These are phyloP conservation scores for Blastomyces silverae DNA, from an alignment of 2,329 filamentous ascomycete species.

Conservation along the genomic window DNA sequence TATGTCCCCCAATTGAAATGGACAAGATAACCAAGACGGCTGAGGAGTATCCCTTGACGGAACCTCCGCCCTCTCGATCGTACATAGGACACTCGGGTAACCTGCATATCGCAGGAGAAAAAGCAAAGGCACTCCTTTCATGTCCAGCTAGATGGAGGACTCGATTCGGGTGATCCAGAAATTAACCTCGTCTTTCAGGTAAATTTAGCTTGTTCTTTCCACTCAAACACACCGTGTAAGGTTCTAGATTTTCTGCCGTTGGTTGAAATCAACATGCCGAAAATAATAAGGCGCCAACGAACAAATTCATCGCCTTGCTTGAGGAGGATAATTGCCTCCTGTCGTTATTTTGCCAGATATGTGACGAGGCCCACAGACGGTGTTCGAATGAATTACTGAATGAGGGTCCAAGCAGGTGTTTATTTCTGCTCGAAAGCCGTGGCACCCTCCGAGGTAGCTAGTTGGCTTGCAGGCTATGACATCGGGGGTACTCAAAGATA, in stretches of 20 bases:
- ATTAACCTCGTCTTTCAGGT: background rate
- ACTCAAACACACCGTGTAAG: background rate
- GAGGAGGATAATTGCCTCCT: background rate
- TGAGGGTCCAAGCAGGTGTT: background rate
- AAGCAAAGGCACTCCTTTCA: background rate
- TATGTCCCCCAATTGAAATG: background rate
- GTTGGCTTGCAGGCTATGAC: background rate
- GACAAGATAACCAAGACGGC: background rate
- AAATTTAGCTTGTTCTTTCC: background rate
- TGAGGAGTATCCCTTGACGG: background rate
- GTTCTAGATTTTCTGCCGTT: background rate
- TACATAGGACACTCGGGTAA: background rate
- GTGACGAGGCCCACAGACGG: background rate
- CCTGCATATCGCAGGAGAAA: background rate
- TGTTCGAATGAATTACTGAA: background rate
- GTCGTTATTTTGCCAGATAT: background rate
- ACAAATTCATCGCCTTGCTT: background rate
- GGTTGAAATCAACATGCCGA: background rate
- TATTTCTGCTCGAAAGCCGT: background rate
- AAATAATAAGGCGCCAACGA: background rate
- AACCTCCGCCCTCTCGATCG: background rate
- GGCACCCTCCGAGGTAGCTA: background rate
- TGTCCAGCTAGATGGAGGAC: no score
- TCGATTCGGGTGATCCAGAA: background rate
- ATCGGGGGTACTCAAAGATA: conserved; percentile 52